Evolutionary conservation across 345 rosid species (phyloP).

Genomic region (Euphorbia tirucalli): DNA sequence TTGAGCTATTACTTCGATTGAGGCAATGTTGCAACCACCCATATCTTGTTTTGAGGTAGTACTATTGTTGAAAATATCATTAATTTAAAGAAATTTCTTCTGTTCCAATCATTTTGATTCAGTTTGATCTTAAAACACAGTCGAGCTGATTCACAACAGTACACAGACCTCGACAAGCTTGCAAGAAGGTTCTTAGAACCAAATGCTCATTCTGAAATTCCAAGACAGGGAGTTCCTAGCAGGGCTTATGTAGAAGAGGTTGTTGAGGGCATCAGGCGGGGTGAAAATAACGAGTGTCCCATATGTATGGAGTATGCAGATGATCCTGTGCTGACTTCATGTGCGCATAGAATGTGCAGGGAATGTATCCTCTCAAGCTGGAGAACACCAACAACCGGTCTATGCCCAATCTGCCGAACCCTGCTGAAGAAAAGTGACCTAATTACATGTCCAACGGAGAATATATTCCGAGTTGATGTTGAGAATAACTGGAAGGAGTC

Average conservation of each 20-base stretch:
- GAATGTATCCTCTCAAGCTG: constrained; percentile 68
- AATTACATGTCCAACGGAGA: constrained; percentile 54
- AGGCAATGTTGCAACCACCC: constrained; percentile 82
- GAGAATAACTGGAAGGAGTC: constrained; percentile 66
- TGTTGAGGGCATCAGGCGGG: constrained; percentile 48
- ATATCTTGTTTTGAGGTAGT: constrained; percentile 64
- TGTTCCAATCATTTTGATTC: constrained; percentile 4
- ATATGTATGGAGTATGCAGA: constrained; percentile 66
- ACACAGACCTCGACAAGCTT: constrained; percentile 56
- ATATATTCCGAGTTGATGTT: constrained; percentile 49
- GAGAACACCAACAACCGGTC: constrained; percentile 41
- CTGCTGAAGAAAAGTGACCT: constrained; percentile 44
- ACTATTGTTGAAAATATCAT: constrained; percentile 2
- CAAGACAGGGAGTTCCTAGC: constrained; percentile 33
- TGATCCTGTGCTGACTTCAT: constrained; percentile 68
- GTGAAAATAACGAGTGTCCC: constrained; percentile 56
- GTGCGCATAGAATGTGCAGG: constrained; percentile 67
- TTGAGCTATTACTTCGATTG: constrained; percentile 64
- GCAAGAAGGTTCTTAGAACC: constrained; percentile 55
- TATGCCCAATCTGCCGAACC: constrained; percentile 57
- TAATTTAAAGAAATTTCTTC: not conserved
- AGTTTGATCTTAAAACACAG: constrained; percentile 22
- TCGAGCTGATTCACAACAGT: constrained; percentile 49
- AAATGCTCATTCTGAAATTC: constrained; percentile 27
- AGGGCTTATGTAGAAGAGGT: constrained; percentile 52